phyloP scores from a whole-genome alignment of 306 rosid genomes.

The Cucumis cinereus region DNA sequence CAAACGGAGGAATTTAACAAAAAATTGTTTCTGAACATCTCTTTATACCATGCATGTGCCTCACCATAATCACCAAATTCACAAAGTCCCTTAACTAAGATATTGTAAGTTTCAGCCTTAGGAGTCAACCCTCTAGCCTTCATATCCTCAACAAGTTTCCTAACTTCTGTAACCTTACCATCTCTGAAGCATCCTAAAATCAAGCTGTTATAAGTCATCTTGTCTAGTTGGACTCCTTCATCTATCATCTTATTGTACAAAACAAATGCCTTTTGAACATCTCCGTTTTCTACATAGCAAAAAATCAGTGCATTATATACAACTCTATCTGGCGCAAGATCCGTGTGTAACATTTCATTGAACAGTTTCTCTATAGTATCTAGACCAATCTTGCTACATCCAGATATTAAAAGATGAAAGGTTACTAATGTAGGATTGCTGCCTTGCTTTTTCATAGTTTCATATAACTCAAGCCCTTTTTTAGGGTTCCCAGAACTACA shows the following conservation, averaged over 20 bases:
- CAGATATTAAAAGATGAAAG: slow-evolving; percentile 50
- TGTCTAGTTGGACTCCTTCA: slow-evolving; percentile 42
- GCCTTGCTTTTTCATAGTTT: slow-evolving; percentile 41
- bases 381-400: slow-evolving; percentile 37
- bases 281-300: slow-evolving; percentile 41
- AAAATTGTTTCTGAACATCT: slow-evolving; percentile 41
- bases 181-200: slow-evolving; percentile 52
- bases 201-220: slow-evolving; percentile 66
- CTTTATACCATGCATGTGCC: slow-evolving; percentile 61
- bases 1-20: slow-evolving; percentile 20
- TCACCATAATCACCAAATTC: slow-evolving; percentile 45
- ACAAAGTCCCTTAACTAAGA: slow-evolving; percentile 63
- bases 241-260: slow-evolving; percentile 43
- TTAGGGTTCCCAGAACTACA: slow-evolving; percentile 30
- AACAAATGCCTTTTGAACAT: slow-evolving; percentile 37
- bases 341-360: slow-evolving; percentile 42
- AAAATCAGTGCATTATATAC: slow-evolving; percentile 45
- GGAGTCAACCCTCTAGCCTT: slow-evolving; percentile 56
- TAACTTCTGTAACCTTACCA: slow-evolving; percentile 34
- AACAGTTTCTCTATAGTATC: slow-evolving; percentile 34
- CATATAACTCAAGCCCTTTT: slow-evolving; percentile 52
- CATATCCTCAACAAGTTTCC: slow-evolving; percentile 48
- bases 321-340: slow-evolving; percentile 45
- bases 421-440: slow-evolving; percentile 55
- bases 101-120: slow-evolving; percentile 53